Evolutionary conservation across 257 asterid genomes (phyloP).

Genomic region (Jaltomata sinuosa): DNA sequence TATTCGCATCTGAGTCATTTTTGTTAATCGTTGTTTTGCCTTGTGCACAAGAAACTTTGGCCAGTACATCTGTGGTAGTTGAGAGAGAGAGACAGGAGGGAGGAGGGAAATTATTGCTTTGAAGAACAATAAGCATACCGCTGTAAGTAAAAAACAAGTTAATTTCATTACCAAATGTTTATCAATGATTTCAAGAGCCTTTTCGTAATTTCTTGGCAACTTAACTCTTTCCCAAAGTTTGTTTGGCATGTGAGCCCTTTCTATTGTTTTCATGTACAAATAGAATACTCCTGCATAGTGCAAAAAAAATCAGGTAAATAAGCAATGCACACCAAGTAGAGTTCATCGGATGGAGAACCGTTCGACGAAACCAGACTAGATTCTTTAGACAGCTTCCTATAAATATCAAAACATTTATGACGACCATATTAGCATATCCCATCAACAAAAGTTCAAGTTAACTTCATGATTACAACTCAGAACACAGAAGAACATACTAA

Average conservation of each 20-base stretch:
- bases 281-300: slow-evolving; percentile 70
- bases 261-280: slow-evolving; percentile 94
- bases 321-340: not conserved
- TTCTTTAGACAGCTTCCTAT: not conserved
- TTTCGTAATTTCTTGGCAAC: slow-evolving; percentile 80
- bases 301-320: not conserved
- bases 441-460: not conserved
- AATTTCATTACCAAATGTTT: slow-evolving; percentile 66
- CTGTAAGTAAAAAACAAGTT: not conserved
- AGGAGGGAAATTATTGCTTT: not conserved
- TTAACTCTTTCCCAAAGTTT: slow-evolving; percentile 96
- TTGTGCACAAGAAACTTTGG: slow-evolving; percentile 88
- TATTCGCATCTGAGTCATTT: slow-evolving; percentile 98
- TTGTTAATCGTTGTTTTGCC: slow-evolving; percentile 83
- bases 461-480: not conserved
- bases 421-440: not conserved
- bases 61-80: slow-evolving; percentile 62
- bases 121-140: not conserved
- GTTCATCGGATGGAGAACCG: not conserved
- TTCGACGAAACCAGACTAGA: not conserved
- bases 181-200: slow-evolving; percentile 89
- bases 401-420: not conserved
- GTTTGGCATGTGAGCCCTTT: slow-evolving; percentile 97
- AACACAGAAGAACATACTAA: not conserved
- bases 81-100: not conserved